Evolutionary conservation across 768 basidiomycete genomes (phyloP), one percentile per base, ranked within the genome.

Genomic region (Trichaptum fuscoviolaceum): DNA sequence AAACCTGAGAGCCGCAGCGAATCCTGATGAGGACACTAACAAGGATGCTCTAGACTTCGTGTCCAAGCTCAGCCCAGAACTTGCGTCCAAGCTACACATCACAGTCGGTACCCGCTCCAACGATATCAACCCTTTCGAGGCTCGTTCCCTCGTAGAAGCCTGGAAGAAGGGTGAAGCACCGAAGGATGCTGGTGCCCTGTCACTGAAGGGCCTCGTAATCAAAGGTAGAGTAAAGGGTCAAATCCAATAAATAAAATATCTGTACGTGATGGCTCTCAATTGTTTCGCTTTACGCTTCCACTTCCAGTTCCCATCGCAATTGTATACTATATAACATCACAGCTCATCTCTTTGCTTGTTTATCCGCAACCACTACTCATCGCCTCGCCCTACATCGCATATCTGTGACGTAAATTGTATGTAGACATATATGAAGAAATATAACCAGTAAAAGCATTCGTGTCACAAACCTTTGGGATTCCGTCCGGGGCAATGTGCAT

Each of bases 81-180:
- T 90, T 12, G 79, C 78, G 65, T 71, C 77, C 7, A 67, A 84
- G 66, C 75, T 96, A 71, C 97, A 99, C 73, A 84, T 99, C 65
- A 99, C 97, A 0, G 87, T 98, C 6, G 97, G 93, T 8, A 96
- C 93, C 18, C 71, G 73, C 62, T 73, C 81, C 57, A 73, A 74
- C 12, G 77, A 77, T 8, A 79, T 95, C 2, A 66, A 72, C 0
- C 81, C 93, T 1, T 84, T 91, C 25, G 93, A 96, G 77, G 93
- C 88, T 18, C 88, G 79, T 75, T 77, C 64, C 0, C 71, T 98
- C 63, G 88, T 95, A 8, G 77, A 85, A 68, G 73, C 65, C 1
- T 89, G 86, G 84, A 78, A 79, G 62, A 68, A 70, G 20, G 83
- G 81, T 7, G 67, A 73, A 64, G 61, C 59, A 63, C 74, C 71